A percentile compares a stretch with the other conserved stretches of the same genome.
phyloP scores from a whole-genome alignment of 2,329 filamentous ascomycete genomes.

The Talaromyces sp. region DNA sequence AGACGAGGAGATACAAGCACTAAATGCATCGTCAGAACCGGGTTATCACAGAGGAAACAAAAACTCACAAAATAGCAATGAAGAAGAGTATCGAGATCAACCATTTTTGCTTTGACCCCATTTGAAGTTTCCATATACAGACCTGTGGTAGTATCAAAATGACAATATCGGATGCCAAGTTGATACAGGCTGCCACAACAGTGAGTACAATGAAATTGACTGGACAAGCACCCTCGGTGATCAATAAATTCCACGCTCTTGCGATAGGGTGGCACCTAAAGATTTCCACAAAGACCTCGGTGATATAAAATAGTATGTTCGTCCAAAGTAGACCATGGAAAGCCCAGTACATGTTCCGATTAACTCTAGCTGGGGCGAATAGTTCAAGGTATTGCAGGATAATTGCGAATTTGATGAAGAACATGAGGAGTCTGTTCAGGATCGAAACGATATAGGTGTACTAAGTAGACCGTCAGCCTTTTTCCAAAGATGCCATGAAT shows the following conservation, averaged over 20 bases:
- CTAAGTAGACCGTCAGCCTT: neutral
- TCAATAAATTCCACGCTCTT: neutral
- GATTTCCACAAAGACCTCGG: neutral
- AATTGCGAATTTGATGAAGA: slow-evolving; percentile 8
- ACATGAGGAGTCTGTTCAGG: neutral
- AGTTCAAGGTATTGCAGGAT: slow-evolving; percentile 7
- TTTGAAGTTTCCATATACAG: slow-evolving; percentile 5
- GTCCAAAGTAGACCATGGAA: neutral
- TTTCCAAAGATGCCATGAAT: neutral
- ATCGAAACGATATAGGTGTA: neutral
- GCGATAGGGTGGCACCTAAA: neutral
- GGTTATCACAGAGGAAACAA: neutral
- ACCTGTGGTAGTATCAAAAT: slow-evolving; percentile 10
- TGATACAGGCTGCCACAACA: neutral
- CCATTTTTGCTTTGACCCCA: neutral
- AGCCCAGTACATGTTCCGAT: slow-evolving; percentile 1
- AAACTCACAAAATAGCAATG: slow-evolving; percentile 6
- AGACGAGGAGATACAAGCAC: neutral
- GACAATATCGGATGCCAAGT: neutral
- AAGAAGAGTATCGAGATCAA: slow-evolving; percentile 1
- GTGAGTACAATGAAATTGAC: neutral
- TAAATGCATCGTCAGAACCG: neutral
- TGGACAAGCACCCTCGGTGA: neutral
- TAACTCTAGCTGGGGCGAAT: neutral
- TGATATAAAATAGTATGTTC: slow-evolving; percentile 1